Evolutionary conservation across 495 filamentous ascomycete species (phyloP).

Genomic region (Penicillium ucsense): DNA sequence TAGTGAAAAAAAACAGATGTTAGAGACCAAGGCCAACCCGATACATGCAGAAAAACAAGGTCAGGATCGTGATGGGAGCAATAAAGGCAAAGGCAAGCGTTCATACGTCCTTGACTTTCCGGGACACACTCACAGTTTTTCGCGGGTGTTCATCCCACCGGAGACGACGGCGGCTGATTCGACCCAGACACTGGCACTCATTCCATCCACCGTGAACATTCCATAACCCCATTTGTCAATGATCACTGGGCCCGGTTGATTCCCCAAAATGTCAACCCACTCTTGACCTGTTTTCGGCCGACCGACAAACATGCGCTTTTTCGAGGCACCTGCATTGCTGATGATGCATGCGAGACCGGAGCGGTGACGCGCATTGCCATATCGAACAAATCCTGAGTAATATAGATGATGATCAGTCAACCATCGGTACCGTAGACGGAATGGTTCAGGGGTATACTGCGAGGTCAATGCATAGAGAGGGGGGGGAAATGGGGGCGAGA

Average conservation of each 20-base stretch:
- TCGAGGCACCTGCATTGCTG: slow-evolving; percentile 37
- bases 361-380: slow-evolving; percentile 42
- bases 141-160: slow-evolving; percentile 27
- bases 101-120: too few relatives aligned
- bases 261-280: slow-evolving; percentile 56
- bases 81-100: too few relatives aligned
- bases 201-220: slow-evolving; percentile 40
- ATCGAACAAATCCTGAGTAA: slow-evolving; percentile 46
- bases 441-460: too few relatives aligned
- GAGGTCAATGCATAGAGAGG: too few relatives aligned
- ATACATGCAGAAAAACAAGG: too few relatives aligned
- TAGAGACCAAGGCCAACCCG: not conserved
- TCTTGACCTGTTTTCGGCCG: slow-evolving; percentile 42
- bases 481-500: too few relatives aligned
- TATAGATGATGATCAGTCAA: slow-evolving; percentile 3
- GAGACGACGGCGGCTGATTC: slow-evolving; percentile 44
- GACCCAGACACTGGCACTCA: slow-evolving; percentile 53
- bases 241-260: slow-evolving; percentile 29
- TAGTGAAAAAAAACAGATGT: not conserved
- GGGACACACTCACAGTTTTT: slow-evolving; percentile 19
- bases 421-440: too few relatives aligned
- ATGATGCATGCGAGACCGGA: slow-evolving; percentile 51
- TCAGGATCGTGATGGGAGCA: too few relatives aligned
- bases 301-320: slow-evolving; percentile 56
- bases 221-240: slow-evolving; percentile 49